These are phyloP conservation scores for Debaryomyces hansenii DNA, from an alignment of 805 yeast species.

Conservation along the genomic window DNA sequence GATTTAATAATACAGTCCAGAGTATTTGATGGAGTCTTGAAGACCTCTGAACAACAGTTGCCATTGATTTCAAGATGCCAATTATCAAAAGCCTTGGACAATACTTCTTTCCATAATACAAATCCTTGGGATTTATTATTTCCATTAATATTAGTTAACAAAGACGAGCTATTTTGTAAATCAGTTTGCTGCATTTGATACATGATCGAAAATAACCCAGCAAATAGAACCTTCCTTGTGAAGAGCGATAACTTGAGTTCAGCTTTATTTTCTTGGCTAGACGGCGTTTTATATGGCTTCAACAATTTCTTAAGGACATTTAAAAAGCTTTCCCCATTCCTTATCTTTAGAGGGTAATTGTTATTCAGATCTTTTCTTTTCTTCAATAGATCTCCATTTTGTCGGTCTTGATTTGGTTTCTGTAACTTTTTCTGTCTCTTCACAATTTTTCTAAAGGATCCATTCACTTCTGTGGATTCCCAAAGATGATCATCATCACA, in stretches of 20 bases:
- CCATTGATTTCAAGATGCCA: background rate
- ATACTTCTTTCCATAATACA: conserved; percentile 66
- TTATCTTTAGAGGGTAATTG: conserved; percentile 4
- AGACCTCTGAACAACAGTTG: background rate
- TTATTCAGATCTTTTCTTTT: conserved; percentile 4
- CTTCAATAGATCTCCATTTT: conserved; percentile 1
- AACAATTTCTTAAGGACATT: conserved; percentile 57
- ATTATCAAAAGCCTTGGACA: conserved; percentile 68
- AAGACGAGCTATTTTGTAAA: conserved; percentile 46
- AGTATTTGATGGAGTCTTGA: background rate
- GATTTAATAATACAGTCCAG: background rate
- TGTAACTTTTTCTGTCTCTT: conserved; percentile 33
- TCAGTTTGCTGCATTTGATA: conserved; percentile 31
- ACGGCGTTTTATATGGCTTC: conserved; percentile 44
- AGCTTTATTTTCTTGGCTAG: conserved; percentile 30
- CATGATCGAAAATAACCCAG: conserved; percentile 27
- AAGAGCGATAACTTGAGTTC: conserved; percentile 38
- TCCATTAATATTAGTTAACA: conserved; percentile 16
- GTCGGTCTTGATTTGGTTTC: background rate
- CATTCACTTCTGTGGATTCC: conserved; percentile 39
- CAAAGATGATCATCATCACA: conserved; percentile 42
- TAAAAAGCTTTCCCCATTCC: conserved; percentile 43
- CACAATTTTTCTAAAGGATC: conserved; percentile 38
- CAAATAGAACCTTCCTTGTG: conserved; percentile 56
- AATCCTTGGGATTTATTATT: conserved; percentile 25